phyloP scores from a whole-genome alignment of 345 rosid species.

The Capsella bursapastoris region DNA sequence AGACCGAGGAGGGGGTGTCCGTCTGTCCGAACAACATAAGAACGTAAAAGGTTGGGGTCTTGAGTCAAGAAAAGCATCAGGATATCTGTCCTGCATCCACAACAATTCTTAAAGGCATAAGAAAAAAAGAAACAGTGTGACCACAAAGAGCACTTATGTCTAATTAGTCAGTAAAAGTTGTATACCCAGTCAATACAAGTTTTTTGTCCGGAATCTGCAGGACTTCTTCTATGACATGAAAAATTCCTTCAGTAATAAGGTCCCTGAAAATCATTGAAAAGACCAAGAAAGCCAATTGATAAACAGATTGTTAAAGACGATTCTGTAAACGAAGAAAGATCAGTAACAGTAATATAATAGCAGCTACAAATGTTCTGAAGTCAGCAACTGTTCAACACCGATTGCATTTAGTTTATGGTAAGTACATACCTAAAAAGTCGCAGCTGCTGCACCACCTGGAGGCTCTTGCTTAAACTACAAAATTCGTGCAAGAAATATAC shows the following conservation, averaged over 20 bases:
- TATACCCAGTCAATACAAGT: conserved; percentile 93
- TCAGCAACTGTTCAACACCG: neutral
- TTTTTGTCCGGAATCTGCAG: conserved; percentile 89
- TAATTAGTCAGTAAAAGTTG: conserved; percentile 14
- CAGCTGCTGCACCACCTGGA: conserved; percentile 95
- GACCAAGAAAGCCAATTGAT: conserved; percentile 11
- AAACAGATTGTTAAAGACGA: neutral
- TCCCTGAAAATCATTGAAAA: conserved; percentile 64
- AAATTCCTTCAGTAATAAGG: conserved; percentile 84
- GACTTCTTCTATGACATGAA: conserved; percentile 76
- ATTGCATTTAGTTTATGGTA: conserved; percentile 25
- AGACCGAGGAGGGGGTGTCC: conserved; percentile 85
- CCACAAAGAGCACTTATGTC: conserved; percentile 17
- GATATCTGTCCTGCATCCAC: conserved; percentile 99
- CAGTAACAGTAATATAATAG: neutral
- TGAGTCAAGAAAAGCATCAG: conserved; percentile 95
- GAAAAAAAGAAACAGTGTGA: conserved; percentile 28
- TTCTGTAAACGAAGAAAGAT: neutral
- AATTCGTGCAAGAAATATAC: conserved; percentile 94
- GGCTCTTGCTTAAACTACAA: conserved; percentile 95
- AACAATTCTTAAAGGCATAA: conserved; percentile 4
- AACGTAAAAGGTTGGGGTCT: conserved; percentile 94
- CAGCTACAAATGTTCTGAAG: conserved; percentile 1
- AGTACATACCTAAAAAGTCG: conserved; percentile 80
- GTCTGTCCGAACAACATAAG: conserved; percentile 85